Evolutionary conservation across 192 early-diverging fungal species (phyloP).

Genomic region (Diversispora eburnea): DNA sequence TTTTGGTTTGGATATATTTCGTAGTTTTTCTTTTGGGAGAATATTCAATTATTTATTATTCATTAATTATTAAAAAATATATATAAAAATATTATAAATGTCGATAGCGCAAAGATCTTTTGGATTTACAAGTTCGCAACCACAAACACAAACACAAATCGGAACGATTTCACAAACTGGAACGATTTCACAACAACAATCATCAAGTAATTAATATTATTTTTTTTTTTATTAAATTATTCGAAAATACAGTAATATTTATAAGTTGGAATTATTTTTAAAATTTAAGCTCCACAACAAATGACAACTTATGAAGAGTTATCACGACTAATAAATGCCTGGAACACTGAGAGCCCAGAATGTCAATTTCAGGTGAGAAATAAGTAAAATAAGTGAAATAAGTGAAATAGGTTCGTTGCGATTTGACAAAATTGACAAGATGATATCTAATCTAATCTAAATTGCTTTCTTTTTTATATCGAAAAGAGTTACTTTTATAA

Average conservation of each 20-base stretch:
- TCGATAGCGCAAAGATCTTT: too few relatives aligned
- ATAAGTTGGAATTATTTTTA: not conserved
- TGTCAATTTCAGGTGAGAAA: slow-evolving; percentile 73
- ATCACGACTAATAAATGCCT: slow-evolving; percentile 43
- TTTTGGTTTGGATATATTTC: not conserved
- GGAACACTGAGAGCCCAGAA: slow-evolving; percentile 71
- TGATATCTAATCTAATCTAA: not conserved
- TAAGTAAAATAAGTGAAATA: not conserved
- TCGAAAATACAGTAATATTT: not conserved
- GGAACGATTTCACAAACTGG: too few relatives aligned
- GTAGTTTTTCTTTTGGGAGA: too few relatives aligned
- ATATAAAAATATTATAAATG: too few relatives aligned
- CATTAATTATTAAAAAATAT: too few relatives aligned
- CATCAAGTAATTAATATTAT: too few relatives aligned
- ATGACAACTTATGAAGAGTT: not conserved
- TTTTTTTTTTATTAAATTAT: too few relatives aligned
- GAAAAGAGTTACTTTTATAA: slow-evolving; percentile 92
- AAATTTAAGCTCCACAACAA: not conserved
- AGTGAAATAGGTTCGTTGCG: not conserved
- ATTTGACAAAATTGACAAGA: not conserved
- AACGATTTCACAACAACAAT: too few relatives aligned
- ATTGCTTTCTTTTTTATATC: not conserved
- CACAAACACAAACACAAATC: too few relatives aligned
- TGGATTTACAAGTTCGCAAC: too few relatives aligned
- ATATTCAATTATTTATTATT: too few relatives aligned